Evolutionary conservation across 1,284 basidiomycete genomes (phyloP), one percentile per base, ranked within the genome.

Genomic region (Irpex rosettiformis): DNA sequence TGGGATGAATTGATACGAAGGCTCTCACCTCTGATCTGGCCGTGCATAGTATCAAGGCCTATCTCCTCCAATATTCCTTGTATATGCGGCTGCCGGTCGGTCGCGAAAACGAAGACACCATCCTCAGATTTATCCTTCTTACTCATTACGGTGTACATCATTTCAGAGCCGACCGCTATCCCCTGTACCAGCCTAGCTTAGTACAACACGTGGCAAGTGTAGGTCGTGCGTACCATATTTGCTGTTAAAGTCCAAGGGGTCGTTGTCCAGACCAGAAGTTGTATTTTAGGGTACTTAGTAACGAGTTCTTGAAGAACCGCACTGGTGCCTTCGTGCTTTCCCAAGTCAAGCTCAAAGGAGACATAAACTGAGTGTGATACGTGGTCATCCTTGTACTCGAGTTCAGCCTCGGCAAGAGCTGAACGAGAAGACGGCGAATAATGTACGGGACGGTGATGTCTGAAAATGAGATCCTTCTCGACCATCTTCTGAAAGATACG

Each of bases 211-310:
- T 56, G 62, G 55, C 42, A 24, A 56, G 30, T 8, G 45, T 10
- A 22, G 33, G 13, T n/a, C 6, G n/a, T 4, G 62, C 80, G 48
- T 65, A 93, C 94, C 89, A 96, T 94, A 69, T 99, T 99, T 0
- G 94, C 93, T 1, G 93, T 93, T 51, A 99, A 76, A 5, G 94
- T 98, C 96, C 96, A 99, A 0, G 97, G 94, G 0, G 96, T 99
- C 0, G 97, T 99, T 1, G 96, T 99, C 97, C 97, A 99, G n/a
- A 98, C 90, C 29, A 95, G 77, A 8, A 96, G 66, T 18, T 82
- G 79, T 2, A 89, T 72, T 16, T 70, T 65, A 25, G 61, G 53
- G 27, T 62, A 55, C 0, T 58, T 60, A 4, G 63, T 55, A 4
- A 67, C 56, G 11, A 70, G 48, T 16, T 65, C 51, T 43, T 67